Evolutionary conservation across 1,284 basidiomycete genomes (phyloP), one percentile per base, ranked within the genome.

Genomic region (Agroathelia rolfsii): DNA sequence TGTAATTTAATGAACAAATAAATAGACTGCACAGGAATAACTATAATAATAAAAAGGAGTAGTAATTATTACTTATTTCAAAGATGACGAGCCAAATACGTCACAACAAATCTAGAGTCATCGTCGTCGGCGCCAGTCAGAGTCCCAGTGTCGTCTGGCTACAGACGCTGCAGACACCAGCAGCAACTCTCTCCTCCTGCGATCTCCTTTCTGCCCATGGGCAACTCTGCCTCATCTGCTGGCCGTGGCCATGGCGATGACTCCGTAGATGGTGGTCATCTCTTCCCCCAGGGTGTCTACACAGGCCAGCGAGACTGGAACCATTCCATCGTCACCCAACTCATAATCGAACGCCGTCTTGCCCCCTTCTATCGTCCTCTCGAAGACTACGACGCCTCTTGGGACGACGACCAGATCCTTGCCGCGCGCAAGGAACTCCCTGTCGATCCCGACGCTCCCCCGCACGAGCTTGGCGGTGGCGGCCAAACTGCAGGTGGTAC

Each of bases 311-410:
- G 76, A 51, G 93, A 97, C 59, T 98, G 92, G 78, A 86, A 88
- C 52, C 86, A 94, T 48, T 58, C 74, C 38, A 64, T 88, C 39
- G 92, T 95, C 39, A 80, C 84, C 33, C 76, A 84, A 51, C 72
- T 89, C 50, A 93, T 98, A 56, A 64, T 83, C 47, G 79, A 86
- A 41, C 80, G 89, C 51, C 80, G 75, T 49, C 72, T 98, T 16
- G 89, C 92, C 0, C 95, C 95, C 0, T 97, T 97, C 62, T 98
- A 96, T 58, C 74, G 88, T 27, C 92, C 93, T 3, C 67, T 95
- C 18, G 92, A 97, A 49, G 94, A 97, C 43, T 96, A 86, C 51
- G 80, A 86, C 18, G 79, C 84, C 9, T 69, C 72, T 35, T 93
- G 87, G 83, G 76, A 83, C 42, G 78, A 85, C 48, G 81, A 84